These are phyloP conservation scores for Aquilaria sinensis DNA, from an alignment of 345 rosid species.

Conservation along the genomic window DNA sequence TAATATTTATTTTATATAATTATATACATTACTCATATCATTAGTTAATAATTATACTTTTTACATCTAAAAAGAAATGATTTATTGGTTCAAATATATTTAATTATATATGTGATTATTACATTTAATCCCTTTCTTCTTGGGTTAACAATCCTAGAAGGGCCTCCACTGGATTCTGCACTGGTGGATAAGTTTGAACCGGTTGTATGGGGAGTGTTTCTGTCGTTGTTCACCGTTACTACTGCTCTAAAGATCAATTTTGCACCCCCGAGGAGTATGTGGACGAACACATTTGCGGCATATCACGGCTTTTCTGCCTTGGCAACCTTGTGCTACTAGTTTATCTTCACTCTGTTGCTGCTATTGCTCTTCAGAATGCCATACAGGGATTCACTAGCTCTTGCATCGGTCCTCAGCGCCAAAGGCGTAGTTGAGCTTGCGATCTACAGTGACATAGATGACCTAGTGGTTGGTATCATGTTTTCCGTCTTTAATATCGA, in stretches of 20 bases:
- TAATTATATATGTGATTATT: too few relatives aligned
- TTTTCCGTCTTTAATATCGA: too few relatives aligned
- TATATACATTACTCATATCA: too few relatives aligned
- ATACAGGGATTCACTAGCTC: conserved; percentile 11
- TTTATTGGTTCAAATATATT: too few relatives aligned
- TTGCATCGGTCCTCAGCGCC: conserved; percentile 15
- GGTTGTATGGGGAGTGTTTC: conserved; percentile 16
- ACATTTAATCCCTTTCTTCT: conserved; percentile 20
- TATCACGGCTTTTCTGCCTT: background rate
- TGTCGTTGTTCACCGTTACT: conserved; percentile 14
- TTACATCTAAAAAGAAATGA: too few relatives aligned
- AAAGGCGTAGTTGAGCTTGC: conserved; percentile 25
- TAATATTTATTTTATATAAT: too few relatives aligned
- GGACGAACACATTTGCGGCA: background rate
- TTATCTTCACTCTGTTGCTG: background rate
- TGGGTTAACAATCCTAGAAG: conserved; percentile 27
- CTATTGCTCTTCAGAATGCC: conserved; percentile 8
- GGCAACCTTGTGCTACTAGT: conserved; percentile 6
- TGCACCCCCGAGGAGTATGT: too few relatives aligned
- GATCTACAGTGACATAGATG: background rate
- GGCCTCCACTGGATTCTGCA: conserved; percentile 25
- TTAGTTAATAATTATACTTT: too few relatives aligned
- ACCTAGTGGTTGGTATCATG: conserved; percentile 3
- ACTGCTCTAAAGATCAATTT: conserved; percentile 9
- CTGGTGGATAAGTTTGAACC: conserved; percentile 22